Percentiles rank a stretch among this genome's conserved stretches.
These are phyloP conservation scores for Diaporthe sp. DNA, from an alignment of 2,329 filamentous ascomycete genomes.

Conservation along the genomic window DNA sequence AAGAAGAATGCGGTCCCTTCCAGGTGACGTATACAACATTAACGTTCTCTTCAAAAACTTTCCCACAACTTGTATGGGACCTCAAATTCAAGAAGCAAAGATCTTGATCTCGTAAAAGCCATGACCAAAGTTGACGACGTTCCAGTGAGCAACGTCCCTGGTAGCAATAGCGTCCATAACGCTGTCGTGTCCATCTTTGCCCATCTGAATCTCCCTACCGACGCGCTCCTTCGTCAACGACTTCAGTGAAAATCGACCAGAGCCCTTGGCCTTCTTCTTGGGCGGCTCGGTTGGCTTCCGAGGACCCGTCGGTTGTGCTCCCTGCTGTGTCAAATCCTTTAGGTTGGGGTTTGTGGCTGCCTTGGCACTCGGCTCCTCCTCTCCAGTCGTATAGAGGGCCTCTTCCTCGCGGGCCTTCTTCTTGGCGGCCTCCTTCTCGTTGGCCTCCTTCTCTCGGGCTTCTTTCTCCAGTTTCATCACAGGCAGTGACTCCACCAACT, in stretches of 20 bases:
- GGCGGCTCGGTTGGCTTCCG: neutral
- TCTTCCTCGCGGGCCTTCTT: neutral
- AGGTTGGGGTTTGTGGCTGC: too few relatives aligned
- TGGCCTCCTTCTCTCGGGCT: slow-evolving; percentile 38
- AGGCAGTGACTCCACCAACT: slow-evolving; percentile 49
- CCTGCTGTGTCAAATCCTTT: neutral
- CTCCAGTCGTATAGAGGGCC: neutral
- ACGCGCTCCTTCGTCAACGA: slow-evolving; percentile 14
- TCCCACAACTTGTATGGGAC: too few relatives aligned
- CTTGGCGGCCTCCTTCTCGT: slow-evolving; percentile 38
- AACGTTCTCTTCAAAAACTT: neutral
- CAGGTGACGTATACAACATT: neutral
- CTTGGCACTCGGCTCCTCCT: neutral
- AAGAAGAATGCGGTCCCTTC: neutral
- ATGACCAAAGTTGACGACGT: slow-evolving; percentile 33
- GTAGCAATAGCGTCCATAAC: slow-evolving; percentile 30
- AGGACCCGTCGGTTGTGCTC: neutral
- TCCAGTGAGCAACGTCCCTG: slow-evolving; percentile 28
- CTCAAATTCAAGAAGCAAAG: neutral
- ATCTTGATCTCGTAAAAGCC: slow-evolving; percentile 10
- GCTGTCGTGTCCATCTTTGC: slow-evolving; percentile 31
- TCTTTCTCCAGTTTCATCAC: slow-evolving; percentile 44
- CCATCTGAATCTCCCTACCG: slow-evolving; percentile 29
- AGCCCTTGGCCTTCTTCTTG: slow-evolving; percentile 28
- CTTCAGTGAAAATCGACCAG: slow-evolving; percentile 34